Evolutionary conservation across 176 grass and related monocot species (phyloP).

Genomic region (Olyra latifolia): DNA sequence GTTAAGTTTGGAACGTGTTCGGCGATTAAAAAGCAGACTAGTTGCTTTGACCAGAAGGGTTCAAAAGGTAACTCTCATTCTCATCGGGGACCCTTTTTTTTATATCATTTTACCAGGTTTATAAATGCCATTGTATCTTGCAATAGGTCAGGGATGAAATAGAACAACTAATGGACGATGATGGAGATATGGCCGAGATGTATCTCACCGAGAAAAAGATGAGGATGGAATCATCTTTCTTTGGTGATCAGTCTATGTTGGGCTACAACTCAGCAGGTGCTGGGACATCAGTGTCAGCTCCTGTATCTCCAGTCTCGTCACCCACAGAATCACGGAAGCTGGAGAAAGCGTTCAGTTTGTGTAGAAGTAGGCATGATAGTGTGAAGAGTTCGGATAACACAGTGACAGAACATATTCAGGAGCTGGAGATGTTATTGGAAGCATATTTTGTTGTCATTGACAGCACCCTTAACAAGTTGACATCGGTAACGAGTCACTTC

Average conservation of each 20-base stretch:
- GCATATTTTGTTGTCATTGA: slow-evolving; percentile 98
- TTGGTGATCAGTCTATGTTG: slow-evolving; percentile 60
- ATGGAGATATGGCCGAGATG: slow-evolving; percentile 98
- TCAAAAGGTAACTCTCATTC: slow-evolving; percentile 64
- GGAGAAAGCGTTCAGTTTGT: slow-evolving; percentile 75
- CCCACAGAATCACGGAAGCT: slow-evolving; percentile 72
- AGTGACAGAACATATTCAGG: slow-evolving; percentile 70
- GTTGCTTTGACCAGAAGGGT: slow-evolving; percentile 93
- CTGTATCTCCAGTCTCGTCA: slow-evolving; percentile 78
- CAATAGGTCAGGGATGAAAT: slow-evolving; percentile 96
- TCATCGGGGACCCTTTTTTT: not conserved
- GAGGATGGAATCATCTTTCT: slow-evolving; percentile 76
- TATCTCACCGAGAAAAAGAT: slow-evolving; percentile 89
- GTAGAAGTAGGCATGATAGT: slow-evolving; percentile 88
- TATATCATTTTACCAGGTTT: not conserved
- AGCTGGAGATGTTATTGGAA: slow-evolving; percentile 96
- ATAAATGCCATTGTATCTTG: slow-evolving; percentile 5
- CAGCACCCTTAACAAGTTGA: slow-evolving; percentile 90
- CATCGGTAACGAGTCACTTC: slow-evolving; percentile 56
- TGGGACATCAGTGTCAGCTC: slow-evolving; percentile 71
- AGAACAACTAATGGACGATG: slow-evolving; percentile 98
- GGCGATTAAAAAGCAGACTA: slow-evolving; percentile 87
- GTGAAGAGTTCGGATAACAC: slow-evolving; percentile 64
- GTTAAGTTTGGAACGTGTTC: slow-evolving; percentile 82
- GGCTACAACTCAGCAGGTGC: slow-evolving; percentile 44